Evolutionary conservation across 371 early-diverging fungal genomes (phyloP), one percentile per base, ranked within the genome.

Genomic region (Mycotypha africana): DNA sequence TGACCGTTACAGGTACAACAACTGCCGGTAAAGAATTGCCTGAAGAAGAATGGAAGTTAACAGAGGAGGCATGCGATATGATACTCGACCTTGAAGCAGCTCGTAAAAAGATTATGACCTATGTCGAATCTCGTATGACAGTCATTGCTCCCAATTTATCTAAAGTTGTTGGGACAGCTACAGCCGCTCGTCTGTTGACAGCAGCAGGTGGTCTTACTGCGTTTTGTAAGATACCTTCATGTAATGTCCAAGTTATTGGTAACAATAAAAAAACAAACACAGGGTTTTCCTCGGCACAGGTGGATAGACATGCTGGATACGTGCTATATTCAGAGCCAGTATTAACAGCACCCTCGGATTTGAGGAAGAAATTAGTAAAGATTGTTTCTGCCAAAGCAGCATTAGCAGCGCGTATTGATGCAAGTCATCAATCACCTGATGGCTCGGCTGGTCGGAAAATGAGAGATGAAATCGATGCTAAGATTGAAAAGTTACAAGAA

Each of bases 131-230:
- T 1, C 77, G 94, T 11, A 91, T 97, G 92, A 76, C 77, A 0
- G 72, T 92, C 28, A 88, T 97, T 54, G 97, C 98, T 2, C 98
- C 98, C 12, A 97, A 97, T 44, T 60, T 96, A 1, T 90, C 96
- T 0, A 80, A 85, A 1, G 80, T 98, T 5, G 79, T 97, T 3
- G 96, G 94, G 12, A 84, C 85, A 23, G 72, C 87, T 1, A 86
- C 88, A 0, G 95, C 98, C 0, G 97, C 98, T 12, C 88, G 90
- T 58, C 58, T 98, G 28, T 78, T 97, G 51, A 91, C 91, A 16
- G 87, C 86, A 3, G 92, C 95, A 4, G 97, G 97, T 47, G 97
- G 98, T 0, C 59, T 98, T 26, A 75, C 82, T 0, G 85, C 82
- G 1, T 75, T 98, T 34, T 79, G 86, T 51, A 92, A 89, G 56